Evolutionary conservation across 495 filamentous ascomycete genomes (phyloP).

Genomic region (Neurospora sp.): DNA sequence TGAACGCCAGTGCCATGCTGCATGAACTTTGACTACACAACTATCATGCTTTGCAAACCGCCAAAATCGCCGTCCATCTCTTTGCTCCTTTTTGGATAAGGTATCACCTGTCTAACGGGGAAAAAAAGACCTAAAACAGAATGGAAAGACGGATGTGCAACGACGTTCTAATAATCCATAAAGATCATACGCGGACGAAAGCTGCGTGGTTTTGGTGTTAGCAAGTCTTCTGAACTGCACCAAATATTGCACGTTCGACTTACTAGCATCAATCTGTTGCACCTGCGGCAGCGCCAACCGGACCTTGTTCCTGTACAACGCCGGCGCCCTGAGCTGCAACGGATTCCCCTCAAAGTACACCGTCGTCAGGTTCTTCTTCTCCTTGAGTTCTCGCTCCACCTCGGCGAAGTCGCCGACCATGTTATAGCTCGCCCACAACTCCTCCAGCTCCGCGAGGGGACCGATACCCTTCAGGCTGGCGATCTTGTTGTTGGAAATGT

Average conservation of each 20-base stretch:
- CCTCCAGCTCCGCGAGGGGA: conserved; percentile 62
- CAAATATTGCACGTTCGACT: conserved; percentile 30
- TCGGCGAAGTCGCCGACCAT: conserved; percentile 68
- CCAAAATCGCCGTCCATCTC: not conserved
- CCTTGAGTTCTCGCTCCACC: conserved; percentile 66
- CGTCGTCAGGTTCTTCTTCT: conserved; percentile 72
- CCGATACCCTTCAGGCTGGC: conserved; percentile 61
- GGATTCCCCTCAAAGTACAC: conserved; percentile 98
- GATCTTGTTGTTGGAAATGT: conserved; percentile 87
- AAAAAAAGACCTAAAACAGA: not conserved
- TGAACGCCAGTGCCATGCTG: conserved; percentile 5
- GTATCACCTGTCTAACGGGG: not conserved
- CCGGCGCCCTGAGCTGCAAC: conserved; percentile 62
- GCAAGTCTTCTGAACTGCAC: conserved; percentile 2
- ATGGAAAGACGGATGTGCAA: not conserved
- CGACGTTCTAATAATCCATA: not conserved
- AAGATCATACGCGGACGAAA: conserved; percentile 20
- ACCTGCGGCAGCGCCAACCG: conserved; percentile 77
- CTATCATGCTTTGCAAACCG: not conserved
- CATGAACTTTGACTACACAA: not conserved
- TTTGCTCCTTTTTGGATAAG: not conserved
- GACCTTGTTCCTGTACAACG: conserved; percentile 89
- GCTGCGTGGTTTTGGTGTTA: conserved; percentile 31
- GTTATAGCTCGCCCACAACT: conserved; percentile 93
- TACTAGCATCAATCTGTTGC: conserved; percentile 93